phyloP scores from a whole-genome alignment of 129 eudicot genomes.

The Chrysanthemum lavandulifolium region DNA sequence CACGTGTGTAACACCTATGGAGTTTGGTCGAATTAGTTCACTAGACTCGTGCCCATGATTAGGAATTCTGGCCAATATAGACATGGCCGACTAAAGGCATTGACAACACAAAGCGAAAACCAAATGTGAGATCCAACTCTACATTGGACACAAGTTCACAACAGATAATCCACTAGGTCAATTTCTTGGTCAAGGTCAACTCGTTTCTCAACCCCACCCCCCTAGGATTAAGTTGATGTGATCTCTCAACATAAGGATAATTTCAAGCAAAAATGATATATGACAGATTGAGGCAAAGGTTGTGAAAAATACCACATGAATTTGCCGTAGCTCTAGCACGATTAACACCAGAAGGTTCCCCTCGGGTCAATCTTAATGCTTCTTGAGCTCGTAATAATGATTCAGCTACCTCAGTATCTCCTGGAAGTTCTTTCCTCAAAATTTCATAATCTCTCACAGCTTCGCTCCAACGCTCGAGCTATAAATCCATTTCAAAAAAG shows the following conservation, averaged over 20 bases:
- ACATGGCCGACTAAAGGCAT: too few species aligned
- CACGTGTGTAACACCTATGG: background rate
- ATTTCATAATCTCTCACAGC: conserved; percentile 59
- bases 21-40: too few species aligned
- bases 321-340: conserved; percentile 24
- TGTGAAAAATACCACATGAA: conserved; percentile 34
- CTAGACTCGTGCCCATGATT: too few species aligned
- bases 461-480: conserved; percentile 56
- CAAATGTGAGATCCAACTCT: background rate
- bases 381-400: conserved; percentile 50
- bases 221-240: background rate
- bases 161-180: background rate
- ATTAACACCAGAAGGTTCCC: conserved; percentile 36
- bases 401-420: conserved; percentile 55
- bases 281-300: conserved; percentile 13
- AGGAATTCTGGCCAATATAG: too few species aligned
- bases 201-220: background rate
- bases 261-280: background rate
- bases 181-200: background rate
- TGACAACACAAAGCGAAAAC: too few species aligned
- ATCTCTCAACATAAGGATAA: background rate
- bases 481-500: conserved; percentile 14
- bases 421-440: conserved; percentile 51
- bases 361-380: conserved; percentile 44
- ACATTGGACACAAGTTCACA: background rate